Conservation (phyloP, 805 yeast genomes). For the Candida hungchunana region DNA sequence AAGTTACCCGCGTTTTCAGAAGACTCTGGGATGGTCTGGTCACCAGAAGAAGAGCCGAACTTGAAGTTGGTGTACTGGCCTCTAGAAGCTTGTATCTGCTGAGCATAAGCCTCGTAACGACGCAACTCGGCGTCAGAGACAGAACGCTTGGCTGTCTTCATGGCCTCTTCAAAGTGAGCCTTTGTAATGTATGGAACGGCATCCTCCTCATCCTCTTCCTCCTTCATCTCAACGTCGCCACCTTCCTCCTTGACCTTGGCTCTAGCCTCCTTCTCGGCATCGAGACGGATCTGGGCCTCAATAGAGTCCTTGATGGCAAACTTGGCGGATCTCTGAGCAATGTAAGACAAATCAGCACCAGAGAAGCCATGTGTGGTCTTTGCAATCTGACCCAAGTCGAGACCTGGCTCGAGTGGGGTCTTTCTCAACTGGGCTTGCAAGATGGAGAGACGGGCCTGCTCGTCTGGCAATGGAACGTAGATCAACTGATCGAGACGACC, state of each 20-base stretch:
- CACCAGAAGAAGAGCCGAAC: slow-evolving; percentile 44
- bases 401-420: slow-evolving; percentile 97
- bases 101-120: slow-evolving; percentile 97
- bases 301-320: slow-evolving; percentile 97
- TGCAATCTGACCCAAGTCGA: slow-evolving; percentile 84
- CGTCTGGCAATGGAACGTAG: slow-evolving; percentile 98
- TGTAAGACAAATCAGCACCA: slow-evolving; percentile 97
- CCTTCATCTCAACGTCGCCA: slow-evolving; percentile 47
- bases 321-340: slow-evolving; percentile 98
- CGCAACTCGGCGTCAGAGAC: slow-evolving; percentile 97
- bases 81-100: slow-evolving; percentile 92
- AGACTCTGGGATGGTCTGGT: slow-evolving; percentile 34
- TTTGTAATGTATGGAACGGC: slow-evolving; percentile 94
- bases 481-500: slow-evolving; percentile 98
- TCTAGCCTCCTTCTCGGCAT: slow-evolving; percentile 41
- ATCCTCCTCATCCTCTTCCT: slow-evolving; percentile 65
- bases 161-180: slow-evolving; percentile 96
- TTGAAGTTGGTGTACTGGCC: slow-evolving; percentile 91
- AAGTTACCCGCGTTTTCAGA: slow-evolving; percentile 39
- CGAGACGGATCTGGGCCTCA: slow-evolving; percentile 63
- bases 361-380: slow-evolving; percentile 96
- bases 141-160: slow-evolving; percentile 98
- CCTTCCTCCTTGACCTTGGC: slow-evolving; percentile 36
- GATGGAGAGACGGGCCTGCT: slow-evolving; percentile 87
- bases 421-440: slow-evolving; percentile 95